Evolutionary conservation across 2,329 filamentous ascomycete species (phyloP), one percentile per base, ranked within the genome.

Genomic region (Sphaerostilbella broomeana): DNA sequence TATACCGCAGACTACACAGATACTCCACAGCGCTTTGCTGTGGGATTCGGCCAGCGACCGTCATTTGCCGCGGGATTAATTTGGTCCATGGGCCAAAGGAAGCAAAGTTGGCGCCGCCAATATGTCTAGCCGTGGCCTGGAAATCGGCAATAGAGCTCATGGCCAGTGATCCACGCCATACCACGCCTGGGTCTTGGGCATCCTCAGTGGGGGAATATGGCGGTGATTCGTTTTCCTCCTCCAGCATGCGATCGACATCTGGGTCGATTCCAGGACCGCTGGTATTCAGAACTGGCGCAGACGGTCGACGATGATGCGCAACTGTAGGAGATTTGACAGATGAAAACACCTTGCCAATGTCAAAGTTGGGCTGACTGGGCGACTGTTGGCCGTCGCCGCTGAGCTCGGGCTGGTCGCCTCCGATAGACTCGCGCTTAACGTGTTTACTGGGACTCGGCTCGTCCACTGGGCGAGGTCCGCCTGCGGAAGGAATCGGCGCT

Each of bases 11-110:
- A 35, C 86, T 81, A 56, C 87, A 92, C 1, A 98, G 79, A 54
- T 98, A 98, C 45, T 94, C 86, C 41, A 88, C 87, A 9, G 90
- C 92, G 48, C 83, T 84, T 44, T 83, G 75, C 50, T 86, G 79
- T 36, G 85, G 78, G 44, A 98, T 92, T 13, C 92, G 79, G 1
- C 86, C 86, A 33, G 81, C 81, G 16, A 92, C 81, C 6, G 74
- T 78, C 20, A 92, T 68, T 6, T 70, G 73, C 20, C 75, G 68
- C 0, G 87, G 84, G 6, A 95, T 76, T 8, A 97, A 67, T 42
- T 84, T 76, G 13, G 73, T 73, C 87, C 89, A 97, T 0, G 69
- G 57, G 1, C 81, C 75, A 45, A 72, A 76, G 31, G 70, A 75
- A 27, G 56, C 50, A 38, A 94, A 74, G 56, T 95, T 84, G 32